A percentile compares a stretch with the other conserved stretches of the same genome.
These are phyloP conservation scores for Evansstolkia leycettana DNA, from an alignment of 495 filamentous ascomycete species.

Conservation along the genomic window DNA sequence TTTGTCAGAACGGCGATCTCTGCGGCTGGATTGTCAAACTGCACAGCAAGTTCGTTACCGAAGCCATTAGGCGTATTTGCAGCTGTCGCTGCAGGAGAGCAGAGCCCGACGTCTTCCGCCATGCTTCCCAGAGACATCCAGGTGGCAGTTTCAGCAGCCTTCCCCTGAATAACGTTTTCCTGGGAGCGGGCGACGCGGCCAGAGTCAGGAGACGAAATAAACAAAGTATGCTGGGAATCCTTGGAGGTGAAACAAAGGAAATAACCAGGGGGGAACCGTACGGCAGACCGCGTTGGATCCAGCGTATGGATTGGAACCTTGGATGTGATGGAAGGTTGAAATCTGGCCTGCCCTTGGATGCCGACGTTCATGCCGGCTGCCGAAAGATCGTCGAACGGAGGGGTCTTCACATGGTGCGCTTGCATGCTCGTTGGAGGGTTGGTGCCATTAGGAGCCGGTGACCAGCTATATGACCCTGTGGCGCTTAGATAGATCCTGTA, in stretches of 20 bases:
- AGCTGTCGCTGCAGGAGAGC: constrained; percentile 57
- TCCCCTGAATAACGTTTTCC: constrained; percentile 36
- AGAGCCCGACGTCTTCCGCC: constrained; percentile 64
- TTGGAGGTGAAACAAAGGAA: constrained; percentile 71
- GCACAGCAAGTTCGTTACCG: constrained; percentile 88
- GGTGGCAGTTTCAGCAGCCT: constrained; percentile 56
- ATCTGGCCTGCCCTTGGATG: constrained; percentile 15
- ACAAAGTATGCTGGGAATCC: constrained; percentile 47
- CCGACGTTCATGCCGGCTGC: constrained; percentile 14
- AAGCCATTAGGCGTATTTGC: constrained; percentile 63
- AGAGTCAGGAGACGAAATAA: constrained; percentile 77
- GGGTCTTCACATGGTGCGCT: constrained; percentile 87
- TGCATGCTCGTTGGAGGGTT: constrained; percentile 89
- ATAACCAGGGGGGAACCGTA: constrained; percentile 75
- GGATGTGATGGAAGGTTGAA: constrained; percentile 15
- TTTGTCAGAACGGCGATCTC: constrained; percentile 89
- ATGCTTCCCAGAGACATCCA: constrained; percentile 59
- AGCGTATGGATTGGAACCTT: constrained; percentile 33
- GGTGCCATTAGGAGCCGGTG: constrained; percentile 37
- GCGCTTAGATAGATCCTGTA: constrained; percentile 88
- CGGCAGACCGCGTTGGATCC: constrained; percentile 40
- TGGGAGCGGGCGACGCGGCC: constrained; percentile 55
- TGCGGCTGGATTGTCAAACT: constrained; percentile 69
- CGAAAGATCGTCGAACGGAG: constrained; percentile 42
- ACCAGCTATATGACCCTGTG: constrained; percentile 61